Evolutionary conservation across 768 basidiomycete species (phyloP), one percentile per base, ranked within the genome.

Genomic region (Lactarius quietus): DNA sequence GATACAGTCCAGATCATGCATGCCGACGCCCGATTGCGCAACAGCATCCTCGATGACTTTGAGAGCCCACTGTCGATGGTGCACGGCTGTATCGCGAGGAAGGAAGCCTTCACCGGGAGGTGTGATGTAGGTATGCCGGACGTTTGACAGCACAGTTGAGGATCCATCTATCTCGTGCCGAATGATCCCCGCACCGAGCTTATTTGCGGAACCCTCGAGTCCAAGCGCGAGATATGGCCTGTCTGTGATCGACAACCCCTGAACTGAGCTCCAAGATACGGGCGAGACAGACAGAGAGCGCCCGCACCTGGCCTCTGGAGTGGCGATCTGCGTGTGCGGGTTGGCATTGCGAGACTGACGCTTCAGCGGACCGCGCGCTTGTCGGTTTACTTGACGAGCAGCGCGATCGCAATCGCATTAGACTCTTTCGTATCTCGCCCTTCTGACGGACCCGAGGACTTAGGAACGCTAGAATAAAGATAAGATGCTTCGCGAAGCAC

Each of bases 31-130:
- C 4, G 93, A 92, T 63, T 87, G 82, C 29, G 76, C 76, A 33
- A 97, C 72, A 26, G 91, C 89, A 70, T 91, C 85, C 56, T 86
- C 83, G 69, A 98, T 88, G 18, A 99, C 88, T 62, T 83, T 83
- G 61, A 92, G 77, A 1, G 84, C 86, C 97, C 97, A 98, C 75
- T 97, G 85, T 53, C 95, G 87, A 78, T 99, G 97, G 72, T 98
- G 97, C 62, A 90, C 81, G 2, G 97, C 97, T 17, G 97, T 99
- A 73, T 98, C 95, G 60, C 91, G 82, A 14, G 97, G 97, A 58
- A 96, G 86, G 73, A 99, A 99, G 0, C 97, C 97, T 78, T 98
- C 94, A 2, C 97, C 97, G 3, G 96, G 93, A 6, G 97, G 97
- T 2, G 97, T 98, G 70, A 98, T 92, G 75, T 98, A 98, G n/a